Evolutionary conservation across 192 early-diverging fungal genomes (phyloP).

Genomic region (Pilaira anomala): DNA sequence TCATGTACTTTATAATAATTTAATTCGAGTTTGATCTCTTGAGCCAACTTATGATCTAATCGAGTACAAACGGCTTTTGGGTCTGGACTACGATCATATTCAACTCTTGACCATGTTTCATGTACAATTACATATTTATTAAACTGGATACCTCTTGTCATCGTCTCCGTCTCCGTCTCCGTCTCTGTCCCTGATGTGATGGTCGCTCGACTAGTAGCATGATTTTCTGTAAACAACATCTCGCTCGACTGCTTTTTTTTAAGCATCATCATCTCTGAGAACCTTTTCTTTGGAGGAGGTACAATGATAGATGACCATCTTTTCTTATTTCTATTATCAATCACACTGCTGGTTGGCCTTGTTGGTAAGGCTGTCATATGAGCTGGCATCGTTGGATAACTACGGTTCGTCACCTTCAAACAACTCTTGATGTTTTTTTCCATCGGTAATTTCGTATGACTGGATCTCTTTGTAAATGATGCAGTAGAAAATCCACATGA

Average conservation of each 20-base stretch:
- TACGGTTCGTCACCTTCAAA: too few relatives aligned
- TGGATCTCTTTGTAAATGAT: neutral
- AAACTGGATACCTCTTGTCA: slow-evolving; percentile 10
- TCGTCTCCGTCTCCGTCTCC: neutral
- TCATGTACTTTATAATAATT: slow-evolving; percentile 92
- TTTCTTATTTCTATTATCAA: slow-evolving; percentile 1
- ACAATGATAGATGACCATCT: neutral
- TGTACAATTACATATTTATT: slow-evolving; percentile 38
- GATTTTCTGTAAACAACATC: neutral
- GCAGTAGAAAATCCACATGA: neutral
- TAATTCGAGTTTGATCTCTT: slow-evolving; percentile 87
- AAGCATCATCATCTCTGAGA: neutral
- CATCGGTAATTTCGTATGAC: too few relatives aligned
- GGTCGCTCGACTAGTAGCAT: neutral
- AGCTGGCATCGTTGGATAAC: too few relatives aligned
- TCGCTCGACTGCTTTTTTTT: neutral
- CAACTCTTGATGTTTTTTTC: neutral
- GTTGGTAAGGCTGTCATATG: neutral
- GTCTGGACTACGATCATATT: slow-evolving; percentile 90
- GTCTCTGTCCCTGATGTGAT: neutral
- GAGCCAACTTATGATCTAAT: slow-evolving; percentile 79
- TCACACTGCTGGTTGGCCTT: neutral
- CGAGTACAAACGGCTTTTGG: slow-evolving; percentile 71
- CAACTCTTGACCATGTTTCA: slow-evolving; percentile 64
- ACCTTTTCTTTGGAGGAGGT: neutral